Conservation (phyloP, 768 basidiomycete species). For the Russula abietina region DNA sequence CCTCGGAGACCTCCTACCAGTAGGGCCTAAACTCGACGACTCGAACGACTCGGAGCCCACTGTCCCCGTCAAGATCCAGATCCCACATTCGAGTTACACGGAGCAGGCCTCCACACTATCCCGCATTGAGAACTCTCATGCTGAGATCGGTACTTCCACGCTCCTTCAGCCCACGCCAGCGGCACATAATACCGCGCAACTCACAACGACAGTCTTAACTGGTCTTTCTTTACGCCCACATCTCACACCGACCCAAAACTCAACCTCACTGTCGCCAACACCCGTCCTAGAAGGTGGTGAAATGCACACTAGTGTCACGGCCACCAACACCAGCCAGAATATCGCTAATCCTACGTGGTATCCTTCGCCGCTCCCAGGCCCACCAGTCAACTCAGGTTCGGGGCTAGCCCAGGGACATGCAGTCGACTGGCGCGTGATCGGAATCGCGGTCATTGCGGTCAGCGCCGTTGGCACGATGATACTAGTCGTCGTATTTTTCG, state of each 20-base stretch:
- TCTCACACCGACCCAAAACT: neutral
- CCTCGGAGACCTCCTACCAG: constrained; percentile 8
- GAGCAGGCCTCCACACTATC: constrained; percentile 21
- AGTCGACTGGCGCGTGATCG: constrained; percentile 61
- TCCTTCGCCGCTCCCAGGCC: neutral
- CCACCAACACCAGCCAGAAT: neutral
- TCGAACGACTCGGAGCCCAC: constrained; percentile 2
- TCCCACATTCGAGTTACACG: constrained; percentile 7
- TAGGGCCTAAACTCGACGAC: constrained; percentile 6
- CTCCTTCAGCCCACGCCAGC: neutral
- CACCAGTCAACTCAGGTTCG: neutral
- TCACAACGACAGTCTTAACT: neutral
- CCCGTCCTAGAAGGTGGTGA: neutral
- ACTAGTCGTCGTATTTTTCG: constrained; percentile 60
- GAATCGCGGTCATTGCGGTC: constrained; percentile 59
- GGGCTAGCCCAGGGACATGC: constrained; percentile 15
- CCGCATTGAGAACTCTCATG: neutral
- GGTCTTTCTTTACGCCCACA: neutral
- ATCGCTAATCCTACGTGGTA: neutral
- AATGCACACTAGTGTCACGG: neutral
- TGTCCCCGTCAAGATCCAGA: neutral
- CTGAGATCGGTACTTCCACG: neutral
- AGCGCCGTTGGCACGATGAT: constrained; percentile 50
- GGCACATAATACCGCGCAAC: neutral
- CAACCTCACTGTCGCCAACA: neutral